phyloP scores from a whole-genome alignment of 108 stramenopile species.

The Schizochytrium sp. region DNA sequence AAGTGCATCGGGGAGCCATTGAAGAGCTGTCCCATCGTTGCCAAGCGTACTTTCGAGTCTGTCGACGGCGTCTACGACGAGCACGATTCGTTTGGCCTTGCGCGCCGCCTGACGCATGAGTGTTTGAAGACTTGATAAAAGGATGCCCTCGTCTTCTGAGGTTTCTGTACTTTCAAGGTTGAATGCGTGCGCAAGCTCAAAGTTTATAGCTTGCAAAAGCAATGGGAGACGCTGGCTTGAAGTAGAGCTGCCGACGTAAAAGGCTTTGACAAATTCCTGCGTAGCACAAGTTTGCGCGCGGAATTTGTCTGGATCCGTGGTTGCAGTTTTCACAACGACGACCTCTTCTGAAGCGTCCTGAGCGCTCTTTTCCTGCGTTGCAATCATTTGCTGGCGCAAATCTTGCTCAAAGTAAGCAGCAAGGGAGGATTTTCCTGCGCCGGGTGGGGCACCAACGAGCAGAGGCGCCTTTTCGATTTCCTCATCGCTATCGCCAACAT shows the following conservation, averaged over 20 bases:
- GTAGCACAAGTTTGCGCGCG: not conserved
- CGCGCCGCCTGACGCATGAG: not conserved
- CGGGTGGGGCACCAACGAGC: not conserved
- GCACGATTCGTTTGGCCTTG: not conserved
- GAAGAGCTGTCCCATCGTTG: not conserved
- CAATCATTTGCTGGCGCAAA: not conserved
- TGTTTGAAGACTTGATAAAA: not conserved
- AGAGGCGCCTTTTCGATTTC: not conserved
- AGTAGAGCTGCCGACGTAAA: not conserved
- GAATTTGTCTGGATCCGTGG: too few relatives aligned
- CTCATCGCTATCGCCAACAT: not conserved
- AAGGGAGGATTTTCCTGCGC: not conserved
- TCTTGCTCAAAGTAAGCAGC: not conserved
- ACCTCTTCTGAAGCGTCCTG: too few relatives aligned
- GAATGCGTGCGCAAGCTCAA: not conserved
- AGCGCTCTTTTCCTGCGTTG: too few relatives aligned
- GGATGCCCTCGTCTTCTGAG: not conserved
- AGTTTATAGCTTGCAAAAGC: not conserved
- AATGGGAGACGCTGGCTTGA: not conserved
- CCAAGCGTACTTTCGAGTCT: not conserved
- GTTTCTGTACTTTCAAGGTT: not conserved
- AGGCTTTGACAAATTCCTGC: not conserved
- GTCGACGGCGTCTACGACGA: not conserved
- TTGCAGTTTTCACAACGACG: too few relatives aligned
- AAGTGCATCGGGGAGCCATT: not conserved